These are phyloP conservation scores for Anthracocystis walkeri DNA, from an alignment of 1,284 basidiomycete species.

Conservation along the genomic window DNA sequence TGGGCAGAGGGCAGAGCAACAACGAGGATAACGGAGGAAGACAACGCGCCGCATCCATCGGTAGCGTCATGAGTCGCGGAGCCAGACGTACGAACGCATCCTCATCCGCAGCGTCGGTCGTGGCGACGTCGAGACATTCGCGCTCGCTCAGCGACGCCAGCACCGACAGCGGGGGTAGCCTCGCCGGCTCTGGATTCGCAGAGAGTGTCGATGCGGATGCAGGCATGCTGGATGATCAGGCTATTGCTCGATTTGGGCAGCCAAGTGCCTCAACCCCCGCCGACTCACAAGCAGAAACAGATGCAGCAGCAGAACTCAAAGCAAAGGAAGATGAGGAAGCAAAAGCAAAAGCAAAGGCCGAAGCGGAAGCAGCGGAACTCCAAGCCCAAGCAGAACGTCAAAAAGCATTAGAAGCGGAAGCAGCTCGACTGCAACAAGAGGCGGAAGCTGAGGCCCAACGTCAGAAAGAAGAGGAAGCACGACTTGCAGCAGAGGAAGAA, in stretches of 20 bases:
- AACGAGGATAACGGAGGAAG: conserved; percentile 1
- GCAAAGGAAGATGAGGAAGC: conserved; percentile 14
- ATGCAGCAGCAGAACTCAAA: conserved; percentile 8
- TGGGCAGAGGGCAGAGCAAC: conserved; percentile 9
- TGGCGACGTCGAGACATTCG: conserved; percentile 24
- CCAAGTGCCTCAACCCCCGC: not conserved
- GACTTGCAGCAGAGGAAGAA: conserved; percentile 55
- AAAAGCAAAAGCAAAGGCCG: conserved; percentile 10
- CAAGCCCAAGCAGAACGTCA: conserved; percentile 21
- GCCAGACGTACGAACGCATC: conserved; percentile 15
- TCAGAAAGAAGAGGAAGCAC: conserved; percentile 46
- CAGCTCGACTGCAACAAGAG: conserved; percentile 21
- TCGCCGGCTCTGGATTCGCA: conserved; percentile 25
- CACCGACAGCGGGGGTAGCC: conserved; percentile 34
- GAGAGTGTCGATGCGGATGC: conserved; percentile 55
- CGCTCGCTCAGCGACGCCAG: conserved; percentile 39
- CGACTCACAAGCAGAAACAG: not conserved
- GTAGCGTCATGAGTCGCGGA: conserved; percentile 42
- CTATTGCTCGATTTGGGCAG: conserved; percentile 43
- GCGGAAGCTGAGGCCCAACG: conserved; percentile 41
- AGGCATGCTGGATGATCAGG: conserved; percentile 55
- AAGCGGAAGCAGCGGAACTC: conserved; percentile 6
- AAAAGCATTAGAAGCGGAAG: conserved; percentile 27
- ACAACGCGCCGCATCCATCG: conserved; percentile 32
- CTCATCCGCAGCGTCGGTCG: not conserved